Evolutionary conservation across 2,329 filamentous ascomycete species (phyloP).

Genomic region (Aspergillus unguis): DNA sequence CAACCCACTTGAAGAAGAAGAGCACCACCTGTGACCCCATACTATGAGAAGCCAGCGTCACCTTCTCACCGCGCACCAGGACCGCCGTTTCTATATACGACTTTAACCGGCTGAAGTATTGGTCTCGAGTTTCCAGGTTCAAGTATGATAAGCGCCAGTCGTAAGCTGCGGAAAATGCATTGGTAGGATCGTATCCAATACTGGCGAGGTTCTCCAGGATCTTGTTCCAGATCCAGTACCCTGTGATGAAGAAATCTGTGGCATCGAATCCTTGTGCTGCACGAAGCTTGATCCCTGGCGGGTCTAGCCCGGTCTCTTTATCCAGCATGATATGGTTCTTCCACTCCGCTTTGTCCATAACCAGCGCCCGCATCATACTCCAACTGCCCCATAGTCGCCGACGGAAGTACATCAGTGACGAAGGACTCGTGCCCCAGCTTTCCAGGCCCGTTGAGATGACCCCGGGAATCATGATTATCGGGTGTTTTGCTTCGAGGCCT

Average conservation of each 20-base stretch:
- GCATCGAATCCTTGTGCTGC: conserved; percentile 97
- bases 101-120: conserved; percentile 90
- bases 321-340: conserved; percentile 97
- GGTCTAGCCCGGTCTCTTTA: conserved; percentile 84
- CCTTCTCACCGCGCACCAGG: conserved; percentile 70
- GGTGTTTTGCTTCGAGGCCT: conserved; percentile 76
- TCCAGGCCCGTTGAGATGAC: conserved; percentile 97
- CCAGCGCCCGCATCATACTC: conserved; percentile 96
- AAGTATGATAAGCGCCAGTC: conserved; percentile 91
- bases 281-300: conserved; percentile 81
- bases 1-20: conserved; percentile 76
- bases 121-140: conserved; percentile 85
- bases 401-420: conserved; percentile 84
- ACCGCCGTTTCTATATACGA: conserved; percentile 82
- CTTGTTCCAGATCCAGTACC: conserved; percentile 99
- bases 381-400: conserved; percentile 96
- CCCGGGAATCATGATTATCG: conserved; percentile 94
- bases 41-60: conserved; percentile 84
- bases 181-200: conserved; percentile 87
- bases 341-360: conserved; percentile 90
- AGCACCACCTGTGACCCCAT: conserved; percentile 97
- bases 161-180: conserved; percentile 67
- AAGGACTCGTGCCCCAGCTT: conserved; percentile 88
- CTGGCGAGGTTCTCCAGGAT: conserved; percentile 95
- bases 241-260: conserved; percentile 77